Evolutionary conservation across 768 basidiomycete species (phyloP), one percentile per base, ranked within the genome.

Genomic region (Lactarius evosmus): DNA sequence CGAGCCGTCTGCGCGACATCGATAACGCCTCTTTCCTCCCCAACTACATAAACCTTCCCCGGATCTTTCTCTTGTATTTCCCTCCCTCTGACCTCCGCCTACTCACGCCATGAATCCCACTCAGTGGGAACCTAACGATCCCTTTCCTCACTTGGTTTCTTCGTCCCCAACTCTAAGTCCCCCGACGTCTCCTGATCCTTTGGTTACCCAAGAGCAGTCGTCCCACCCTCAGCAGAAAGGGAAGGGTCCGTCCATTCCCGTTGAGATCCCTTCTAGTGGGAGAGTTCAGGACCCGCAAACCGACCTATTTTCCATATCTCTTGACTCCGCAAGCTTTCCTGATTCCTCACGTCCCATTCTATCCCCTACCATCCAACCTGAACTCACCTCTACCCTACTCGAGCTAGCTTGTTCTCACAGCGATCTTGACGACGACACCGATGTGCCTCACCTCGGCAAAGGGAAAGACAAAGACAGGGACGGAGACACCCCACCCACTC

Each of bases 391-490:
- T 56, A 30, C 64, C 36, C 46, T 33, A 7, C 52, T 54, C 34
- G 36, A 53, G 16, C 40, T 38, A 17, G 34, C 55, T 12, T 16
- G 46, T 27, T 58, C 62, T 58, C 65, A 38, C 27, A 32, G 50
- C 27, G 56, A 63, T 25, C 30, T 51, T 44, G 62, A 66, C 25
- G 27, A 69, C 19, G 67, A 63, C 49, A 56, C 60, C 4, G 67
- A 58, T 49, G 33, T 34, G 36, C 38, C 61, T n/a, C 44, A 44
- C 41, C 69, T 51, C 63, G 66, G 72, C 69, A 70, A 91, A 87
- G 75, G 84, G 80, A 69, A 88, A 82, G 74, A 85, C 78, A 58
- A 74, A 56, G 74, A 77, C 69, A 69, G 87, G 82, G 74, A 85
- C 78, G 56, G 75, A 54, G 74, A 77, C 69, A 63, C 71, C 36